Evolutionary conservation across 331 rosid species (phyloP).

Genomic region (Malus hybrid): DNA sequence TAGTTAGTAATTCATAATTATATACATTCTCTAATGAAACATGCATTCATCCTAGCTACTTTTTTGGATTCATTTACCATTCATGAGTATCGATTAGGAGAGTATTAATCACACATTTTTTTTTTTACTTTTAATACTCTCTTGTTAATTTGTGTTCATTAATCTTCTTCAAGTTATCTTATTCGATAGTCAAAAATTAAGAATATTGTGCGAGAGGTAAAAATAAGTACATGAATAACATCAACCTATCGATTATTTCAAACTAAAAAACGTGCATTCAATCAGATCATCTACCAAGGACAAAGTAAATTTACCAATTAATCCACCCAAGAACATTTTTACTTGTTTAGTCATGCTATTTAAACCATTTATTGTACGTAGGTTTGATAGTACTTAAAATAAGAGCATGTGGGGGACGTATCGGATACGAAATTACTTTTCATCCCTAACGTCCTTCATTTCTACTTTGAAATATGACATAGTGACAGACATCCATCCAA

Average conservation of each 20-base stretch:
- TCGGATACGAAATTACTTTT: neutral
- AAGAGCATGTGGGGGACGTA: neutral
- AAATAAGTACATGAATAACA: too few species aligned
- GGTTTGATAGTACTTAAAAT: neutral
- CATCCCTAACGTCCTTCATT: neutral
- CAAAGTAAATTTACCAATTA: neutral
- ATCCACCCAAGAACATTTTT: neutral
- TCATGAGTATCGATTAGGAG: neutral
- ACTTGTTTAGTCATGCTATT: neutral
- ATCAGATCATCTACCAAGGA: neutral
- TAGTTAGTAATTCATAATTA: too few species aligned
- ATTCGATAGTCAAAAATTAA: rapidly evolving
- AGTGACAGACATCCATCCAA: neutral
- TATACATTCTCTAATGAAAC: neutral
- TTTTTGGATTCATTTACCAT: neutral
- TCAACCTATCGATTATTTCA: too few species aligned
- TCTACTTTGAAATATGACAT: neutral
- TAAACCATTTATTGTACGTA: neutral
- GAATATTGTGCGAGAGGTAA: rapidly evolving
- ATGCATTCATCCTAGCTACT: too few species aligned
- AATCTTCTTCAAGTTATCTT: too few species aligned
- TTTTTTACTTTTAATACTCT: too few species aligned
- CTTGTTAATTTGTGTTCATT: too few species aligned
- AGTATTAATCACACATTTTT: too few species aligned
- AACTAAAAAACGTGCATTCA: neutral